phyloP scores from a whole-genome alignment of 139 green algal species.

The Marvania coccoides region DNA sequence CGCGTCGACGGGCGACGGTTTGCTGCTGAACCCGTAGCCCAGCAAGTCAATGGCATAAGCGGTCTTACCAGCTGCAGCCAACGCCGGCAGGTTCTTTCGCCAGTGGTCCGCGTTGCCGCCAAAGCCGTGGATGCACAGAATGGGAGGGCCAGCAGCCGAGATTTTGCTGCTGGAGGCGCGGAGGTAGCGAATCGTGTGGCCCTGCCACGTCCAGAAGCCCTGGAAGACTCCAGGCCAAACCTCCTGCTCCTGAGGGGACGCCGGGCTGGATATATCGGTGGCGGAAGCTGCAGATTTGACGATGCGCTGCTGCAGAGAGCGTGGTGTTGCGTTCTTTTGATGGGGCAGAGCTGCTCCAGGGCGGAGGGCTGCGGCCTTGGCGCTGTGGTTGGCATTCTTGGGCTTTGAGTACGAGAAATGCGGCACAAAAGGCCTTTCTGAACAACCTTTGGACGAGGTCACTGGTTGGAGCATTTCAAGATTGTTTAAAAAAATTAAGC shows the following conservation, averaged over 20 bases:
- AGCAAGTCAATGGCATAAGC: conserved; percentile 88
- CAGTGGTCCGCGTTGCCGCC: conserved; percentile 87
- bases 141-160: conserved; percentile 2
- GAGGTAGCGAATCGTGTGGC: conserved; percentile 82
- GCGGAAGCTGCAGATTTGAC: too few species aligned
- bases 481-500: too few species aligned
- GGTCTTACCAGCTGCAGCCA: conserved; percentile 39
- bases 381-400: too few species aligned
- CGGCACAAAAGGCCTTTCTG: too few species aligned
- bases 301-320: too few species aligned
- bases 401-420: too few species aligned
- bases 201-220: conserved; percentile 70
- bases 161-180: conserved; percentile 21
- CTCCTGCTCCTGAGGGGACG: conserved; percentile 20
- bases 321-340: too few species aligned
- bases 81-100: conserved; percentile 73
- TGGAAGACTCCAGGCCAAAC: conserved; percentile 22
- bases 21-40: conserved; percentile 72
- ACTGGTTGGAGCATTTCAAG: too few species aligned
- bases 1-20: conserved; percentile 58
- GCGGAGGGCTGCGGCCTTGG: too few species aligned
- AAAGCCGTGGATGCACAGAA: conserved; percentile 75
- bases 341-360: too few species aligned
- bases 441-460: too few species aligned
- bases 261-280: too few species aligned